A percentile compares a stretch with the other conserved stretches of the same genome.
These are phyloP conservation scores for Phytopythium delawarense DNA, from an alignment of 352 stramenopile species.

Conservation along the genomic window DNA sequence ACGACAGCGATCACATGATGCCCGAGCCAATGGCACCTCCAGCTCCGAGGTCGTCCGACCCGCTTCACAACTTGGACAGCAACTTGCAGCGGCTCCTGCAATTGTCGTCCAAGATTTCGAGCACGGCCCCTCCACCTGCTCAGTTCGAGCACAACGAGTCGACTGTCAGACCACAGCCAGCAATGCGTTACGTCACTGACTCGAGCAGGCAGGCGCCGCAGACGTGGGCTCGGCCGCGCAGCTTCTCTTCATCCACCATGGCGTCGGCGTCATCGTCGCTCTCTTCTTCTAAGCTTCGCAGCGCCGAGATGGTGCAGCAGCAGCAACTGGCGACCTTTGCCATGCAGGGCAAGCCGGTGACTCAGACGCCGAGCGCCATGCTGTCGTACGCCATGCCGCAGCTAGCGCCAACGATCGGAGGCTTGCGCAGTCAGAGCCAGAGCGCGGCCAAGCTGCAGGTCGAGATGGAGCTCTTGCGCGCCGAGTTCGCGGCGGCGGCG, in stretches of 20 bases:
- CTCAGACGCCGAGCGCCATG: neutral
- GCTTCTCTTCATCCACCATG: neutral
- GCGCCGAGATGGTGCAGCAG: slow-evolving; percentile 35
- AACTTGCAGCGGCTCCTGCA: slow-evolving; percentile 6
- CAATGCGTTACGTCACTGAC: neutral
- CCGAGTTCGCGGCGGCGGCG: slow-evolving; percentile 17
- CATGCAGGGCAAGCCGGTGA: neutral
- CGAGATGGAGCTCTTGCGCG: slow-evolving; percentile 51
- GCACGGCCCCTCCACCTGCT: neutral
- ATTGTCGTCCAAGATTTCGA: slow-evolving; percentile 5
- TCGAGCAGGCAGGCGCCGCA: neutral
- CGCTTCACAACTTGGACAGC: slow-evolving; percentile 6
- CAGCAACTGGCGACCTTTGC: slow-evolving; percentile 14
- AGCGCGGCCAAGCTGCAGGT: slow-evolving; percentile 29
- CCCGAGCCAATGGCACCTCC: slow-evolving; percentile 1
- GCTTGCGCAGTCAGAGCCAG: slow-evolving; percentile 13
- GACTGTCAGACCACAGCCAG: slow-evolving; percentile 1
- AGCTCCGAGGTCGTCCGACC: neutral
- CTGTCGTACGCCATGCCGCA: neutral
- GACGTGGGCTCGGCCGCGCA: slow-evolving; percentile 12
- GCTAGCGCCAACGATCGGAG: neutral
- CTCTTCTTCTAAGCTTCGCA: slow-evolving; percentile 16
- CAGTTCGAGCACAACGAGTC: slow-evolving; percentile 1
- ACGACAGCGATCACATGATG: neutral
- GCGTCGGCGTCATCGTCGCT: neutral